phyloP scores from a whole-genome alignment of 2,329 filamentous ascomycete genomes.

The Ceratocystis cacaofunesta region DNA sequence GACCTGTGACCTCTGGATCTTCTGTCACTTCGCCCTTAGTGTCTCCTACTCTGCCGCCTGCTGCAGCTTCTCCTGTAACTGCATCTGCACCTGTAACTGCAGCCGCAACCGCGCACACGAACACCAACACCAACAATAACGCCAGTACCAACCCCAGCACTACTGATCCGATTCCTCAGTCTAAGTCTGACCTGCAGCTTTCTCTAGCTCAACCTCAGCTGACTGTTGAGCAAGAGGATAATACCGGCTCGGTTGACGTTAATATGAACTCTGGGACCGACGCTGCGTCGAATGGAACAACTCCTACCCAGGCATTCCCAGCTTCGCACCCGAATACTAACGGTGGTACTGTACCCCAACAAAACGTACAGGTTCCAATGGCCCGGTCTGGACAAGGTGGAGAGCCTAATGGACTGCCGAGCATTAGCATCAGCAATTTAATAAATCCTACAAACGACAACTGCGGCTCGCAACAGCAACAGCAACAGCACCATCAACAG shows the following conservation, averaged over 20 bases:
- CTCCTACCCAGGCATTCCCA: constrained; percentile 6
- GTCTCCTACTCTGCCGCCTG: constrained; percentile 9
- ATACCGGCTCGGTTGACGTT: neutral
- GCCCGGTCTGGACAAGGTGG: neutral
- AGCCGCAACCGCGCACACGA: neutral
- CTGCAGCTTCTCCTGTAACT: constrained; percentile 11
- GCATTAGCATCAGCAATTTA: constrained; percentile 24
- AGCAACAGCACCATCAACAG: constrained; percentile 14
- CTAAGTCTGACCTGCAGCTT: constrained; percentile 2
- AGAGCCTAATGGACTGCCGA: constrained; percentile 20
- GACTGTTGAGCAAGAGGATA: neutral
- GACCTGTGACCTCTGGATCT: neutral
- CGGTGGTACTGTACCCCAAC: constrained; percentile 2
- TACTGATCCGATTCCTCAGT: neutral
- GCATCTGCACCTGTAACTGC: constrained; percentile 9
- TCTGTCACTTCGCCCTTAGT: constrained; percentile 9
- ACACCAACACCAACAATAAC: neutral
- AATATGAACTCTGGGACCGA: constrained; percentile 1
- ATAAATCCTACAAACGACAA: constrained; percentile 11
- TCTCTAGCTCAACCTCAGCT: neutral
- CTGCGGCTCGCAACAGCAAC: constrained; percentile 20
- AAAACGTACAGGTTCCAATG: constrained; percentile 3
- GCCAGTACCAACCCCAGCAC: neutral
- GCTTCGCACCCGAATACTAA: neutral
- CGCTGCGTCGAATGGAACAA: neutral